Evolutionary conservation across 257 asterid species (phyloP).

Genomic region (Nicotiana obtusifolia): DNA sequence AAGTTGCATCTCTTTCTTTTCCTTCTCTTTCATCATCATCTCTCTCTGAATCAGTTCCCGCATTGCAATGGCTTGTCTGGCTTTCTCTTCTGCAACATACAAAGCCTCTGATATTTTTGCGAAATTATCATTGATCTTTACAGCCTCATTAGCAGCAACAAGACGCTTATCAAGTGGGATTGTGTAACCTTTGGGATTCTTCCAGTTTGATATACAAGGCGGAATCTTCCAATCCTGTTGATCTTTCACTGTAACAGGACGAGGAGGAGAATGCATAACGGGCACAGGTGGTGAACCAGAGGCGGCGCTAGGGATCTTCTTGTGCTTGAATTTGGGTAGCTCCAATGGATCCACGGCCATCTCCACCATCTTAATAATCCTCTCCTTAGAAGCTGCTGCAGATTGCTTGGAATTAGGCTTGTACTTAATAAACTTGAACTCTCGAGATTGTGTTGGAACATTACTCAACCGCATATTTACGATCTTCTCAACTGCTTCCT

Average conservation of each 20-base stretch:
- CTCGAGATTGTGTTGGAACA: too few relatives aligned
- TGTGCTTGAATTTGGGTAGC: conserved; percentile 88
- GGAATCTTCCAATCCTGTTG: conserved; percentile 92
- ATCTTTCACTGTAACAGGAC: conserved; percentile 82
- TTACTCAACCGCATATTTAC: too few relatives aligned
- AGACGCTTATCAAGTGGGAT: conserved; percentile 83
- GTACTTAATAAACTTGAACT: too few relatives aligned
- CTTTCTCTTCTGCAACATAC: conserved; percentile 76
- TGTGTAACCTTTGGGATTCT: conserved; percentile 22
- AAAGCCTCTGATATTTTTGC: conserved; percentile 70
- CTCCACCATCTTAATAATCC: conserved; percentile 69
- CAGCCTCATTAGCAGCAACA: conserved; percentile 79
- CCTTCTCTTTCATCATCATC: conserved; percentile 84
- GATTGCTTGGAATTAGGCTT: too few relatives aligned
- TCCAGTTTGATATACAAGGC: conserved; percentile 90
- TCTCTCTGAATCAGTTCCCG: conserved; percentile 80
- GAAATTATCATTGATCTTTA: conserved; percentile 77
- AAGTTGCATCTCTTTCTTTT: conserved; percentile 80
- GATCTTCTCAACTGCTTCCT: too few relatives aligned
- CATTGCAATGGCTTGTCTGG: conserved; percentile 83
- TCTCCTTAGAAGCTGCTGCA: background rate
- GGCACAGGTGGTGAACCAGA: conserved; percentile 95
- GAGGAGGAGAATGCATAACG: conserved; percentile 89
- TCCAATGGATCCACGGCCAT: conserved; percentile 84
- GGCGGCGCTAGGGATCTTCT: conserved; percentile 74